These are phyloP conservation scores for Yamadazyma sp. DNA, from an alignment of 805 yeast species.

Conservation along the genomic window DNA sequence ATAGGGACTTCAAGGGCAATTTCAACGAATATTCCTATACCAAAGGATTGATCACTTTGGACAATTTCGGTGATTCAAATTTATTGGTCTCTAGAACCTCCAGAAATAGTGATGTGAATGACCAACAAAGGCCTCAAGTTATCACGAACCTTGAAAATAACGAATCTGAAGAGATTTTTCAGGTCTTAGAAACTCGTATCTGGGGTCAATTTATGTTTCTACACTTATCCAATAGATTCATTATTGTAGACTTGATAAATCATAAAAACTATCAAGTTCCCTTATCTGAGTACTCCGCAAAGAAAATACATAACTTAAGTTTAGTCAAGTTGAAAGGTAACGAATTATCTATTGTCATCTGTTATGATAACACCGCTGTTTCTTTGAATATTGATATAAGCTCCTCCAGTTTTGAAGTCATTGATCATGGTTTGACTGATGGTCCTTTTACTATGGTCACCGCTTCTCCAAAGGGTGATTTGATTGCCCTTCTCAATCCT, in stretches of 20 bases:
- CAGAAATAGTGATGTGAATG: slow-evolving; percentile 19
- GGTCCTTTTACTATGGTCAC: slow-evolving; percentile 46
- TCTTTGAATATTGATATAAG: slow-evolving; percentile 23
- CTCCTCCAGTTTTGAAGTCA: slow-evolving; percentile 21
- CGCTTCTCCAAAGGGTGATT: slow-evolving; percentile 53
- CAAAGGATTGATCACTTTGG: slow-evolving; percentile 17
- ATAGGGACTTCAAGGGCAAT: slow-evolving; percentile 64
- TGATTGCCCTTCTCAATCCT: slow-evolving; percentile 47
- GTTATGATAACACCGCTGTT: slow-evolving; percentile 26
- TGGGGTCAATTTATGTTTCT: slow-evolving; percentile 19
- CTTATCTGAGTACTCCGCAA: slow-evolving; percentile 17
- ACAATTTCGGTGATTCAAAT: slow-evolving; percentile 12
- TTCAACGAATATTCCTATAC: slow-evolving; percentile 50
- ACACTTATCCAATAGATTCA: slow-evolving; percentile 31
- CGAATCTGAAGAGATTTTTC: slow-evolving; percentile 26
- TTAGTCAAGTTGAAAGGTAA: slow-evolving; percentile 12
- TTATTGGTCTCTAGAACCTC: background rate
- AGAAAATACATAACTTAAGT: slow-evolving; percentile 21
- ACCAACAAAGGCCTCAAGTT: slow-evolving; percentile 2
- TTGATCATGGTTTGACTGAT: slow-evolving; percentile 40
- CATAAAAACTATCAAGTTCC: slow-evolving; percentile 40
- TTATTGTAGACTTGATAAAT: slow-evolving; percentile 35
- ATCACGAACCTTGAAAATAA: slow-evolving; percentile 30
- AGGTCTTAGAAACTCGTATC: slow-evolving; percentile 12
- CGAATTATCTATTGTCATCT: slow-evolving; percentile 19